Evolutionary conservation across 1,284 basidiomycete genomes (phyloP), one percentile per base, ranked within the genome.

Genomic region (Sporisorium scitamineum): DNA sequence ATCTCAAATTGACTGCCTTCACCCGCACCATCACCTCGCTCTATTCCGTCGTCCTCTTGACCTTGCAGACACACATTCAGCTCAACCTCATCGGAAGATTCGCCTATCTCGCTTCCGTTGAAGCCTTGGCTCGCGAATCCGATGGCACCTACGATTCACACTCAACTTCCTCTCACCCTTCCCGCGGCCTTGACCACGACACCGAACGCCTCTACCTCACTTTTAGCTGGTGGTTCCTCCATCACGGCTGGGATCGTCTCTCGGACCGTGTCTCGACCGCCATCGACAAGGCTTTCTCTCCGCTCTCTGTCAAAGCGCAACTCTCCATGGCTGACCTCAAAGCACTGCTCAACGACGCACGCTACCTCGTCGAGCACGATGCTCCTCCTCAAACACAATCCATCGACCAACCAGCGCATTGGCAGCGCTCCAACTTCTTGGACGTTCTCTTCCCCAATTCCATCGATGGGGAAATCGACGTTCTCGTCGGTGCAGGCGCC

Each of bases 171-270:
- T 26, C 54, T 31, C 45, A 61, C 24, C 47, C 26, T 6, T 54
- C 50, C 3, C 50, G 50, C 14, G 76, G 71, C 14, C 62, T 84
- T 5, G 72, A 70, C 29, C 74, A 91, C 41, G 90, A 91, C 57
- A 90, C 90, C 1, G 93, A 95, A 85, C 87, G 89, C 70, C 91
- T 91, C 80, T 95, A 91, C 81, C 87, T 96, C 62, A 94, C 93
- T 0, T 89, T 95, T 71, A 93, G 90, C 55, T 96, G 94, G 93
- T 95, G 94, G 93, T 88, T 95, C 52, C 83, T 96, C 60, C 92
- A 96, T 80, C 91, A 92, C 4, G 94, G 94, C 0, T 95, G 94
- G 93, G 91, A 92, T 78, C 90, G 92, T 60, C 88, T 95, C 0
- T 90, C 90, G 1, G 90, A 91, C 72, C 87, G 92, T 24, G 92